Conservation (phyloP, 225 moss, liverwort and hornwort species). For the Straminergon stramineum region DNA sequence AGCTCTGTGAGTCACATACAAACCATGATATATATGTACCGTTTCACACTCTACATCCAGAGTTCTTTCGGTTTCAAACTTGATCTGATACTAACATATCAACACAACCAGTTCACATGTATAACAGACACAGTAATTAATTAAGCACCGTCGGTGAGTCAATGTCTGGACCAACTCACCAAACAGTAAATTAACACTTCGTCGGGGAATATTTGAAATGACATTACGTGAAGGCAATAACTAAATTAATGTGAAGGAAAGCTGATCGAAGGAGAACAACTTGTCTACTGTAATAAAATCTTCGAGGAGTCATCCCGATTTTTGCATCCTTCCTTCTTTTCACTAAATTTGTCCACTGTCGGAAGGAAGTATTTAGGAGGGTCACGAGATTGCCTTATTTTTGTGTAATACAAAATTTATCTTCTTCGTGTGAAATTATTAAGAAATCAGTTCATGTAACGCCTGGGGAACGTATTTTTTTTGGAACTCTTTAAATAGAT, state of each 20-base stretch:
- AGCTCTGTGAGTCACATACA: no score
- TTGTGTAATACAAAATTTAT: no score
- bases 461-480: not conserved
- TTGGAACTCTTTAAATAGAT: not conserved
- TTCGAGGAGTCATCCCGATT: not conserved
- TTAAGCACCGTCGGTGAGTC: no score
- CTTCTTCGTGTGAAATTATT: not conserved
- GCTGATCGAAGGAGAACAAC: not conserved
- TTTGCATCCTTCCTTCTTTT: not conserved
- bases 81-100: not conserved
- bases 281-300: not conserved
- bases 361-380: no score
- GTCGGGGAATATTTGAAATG: not conserved
- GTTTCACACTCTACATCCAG: not conserved
- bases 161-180: not conserved
- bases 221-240: not conserved
- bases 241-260: not conserved
- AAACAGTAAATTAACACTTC: not conserved
- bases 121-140: not conserved
- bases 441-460: not conserved
- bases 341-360: not conserved
- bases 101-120: no score
- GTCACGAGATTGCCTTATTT: not conserved
- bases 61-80: not conserved
- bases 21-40: no score